Base-by-base conservation (phyloP, 331 rosid genomes). In the Acacia concinna region DNA sequence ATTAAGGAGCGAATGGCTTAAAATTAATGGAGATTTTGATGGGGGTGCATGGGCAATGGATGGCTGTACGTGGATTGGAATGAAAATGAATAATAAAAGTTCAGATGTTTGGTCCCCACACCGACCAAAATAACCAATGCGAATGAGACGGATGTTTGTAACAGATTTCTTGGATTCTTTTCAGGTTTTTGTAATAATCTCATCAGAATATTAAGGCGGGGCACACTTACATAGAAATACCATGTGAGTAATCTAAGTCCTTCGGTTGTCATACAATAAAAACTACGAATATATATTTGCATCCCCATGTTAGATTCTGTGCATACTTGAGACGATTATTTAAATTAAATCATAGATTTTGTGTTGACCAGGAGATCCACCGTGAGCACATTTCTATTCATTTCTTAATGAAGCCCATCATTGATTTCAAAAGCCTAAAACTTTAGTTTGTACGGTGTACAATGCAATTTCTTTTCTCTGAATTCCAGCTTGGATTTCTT, bases 81-180 rank as follows among this genome's bases (percentile, higher is more conserved):
- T 60, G 31, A 51, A 81, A 75, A 86, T 77, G 80, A 20, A 5
- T 21, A 23, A 9, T 23, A 59, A 1, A 27, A 20, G 13, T 59
- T 59, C 37, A 40, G 82, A 79, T 83, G 75, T 32, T 78, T 83
- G 90, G 86, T 82, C 81, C 83, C 87, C 76, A 68, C 88, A 87
- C 97, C 97, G 97, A 91, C 94, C 97, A 90, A 88, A 46, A 81
- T 90, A 91, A 86, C 97, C 92, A 90, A 91, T 91, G 87, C 87
- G 68, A 85, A 80, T 81, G 73, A 85, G 92, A 89, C 92, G 92
- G 87, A 91, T 91, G 90, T 91, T 85, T 84, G 89, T 86, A 83
- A 75, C 70, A 65, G 54, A 43, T 73, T 79, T 88, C 74, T 85
- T 82, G 84, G 86, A 85, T 85, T 85, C 88, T 85, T 82, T 82